Evolutionary conservation across 2,329 filamentous ascomycete species (phyloP), one percentile per base, ranked within the genome.

Genomic region (Ustulina deusta): DNA sequence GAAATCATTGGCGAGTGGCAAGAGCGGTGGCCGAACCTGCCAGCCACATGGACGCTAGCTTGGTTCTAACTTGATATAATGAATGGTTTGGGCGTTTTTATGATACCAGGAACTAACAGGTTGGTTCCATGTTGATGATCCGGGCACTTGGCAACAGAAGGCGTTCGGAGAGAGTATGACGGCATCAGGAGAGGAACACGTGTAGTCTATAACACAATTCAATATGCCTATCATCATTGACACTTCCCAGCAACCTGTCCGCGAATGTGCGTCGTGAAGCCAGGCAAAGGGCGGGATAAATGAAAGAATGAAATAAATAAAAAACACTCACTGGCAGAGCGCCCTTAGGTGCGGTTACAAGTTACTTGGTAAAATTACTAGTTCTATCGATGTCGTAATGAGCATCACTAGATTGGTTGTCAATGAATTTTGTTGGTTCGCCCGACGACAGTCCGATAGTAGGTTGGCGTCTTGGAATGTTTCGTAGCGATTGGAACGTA

Each of bases 1-100:
- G 94, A 97, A 72, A 92, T 99, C 40, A 82, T 99, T 68, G 95
- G 90, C 1, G 89, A 90, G 61, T 99, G 96, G 96, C 96, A 99
- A 81, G 94, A 97, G 79, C 88, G 91, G 73, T 97, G 95, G 93
- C 95, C 96, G 5, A 91, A 93, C 74, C 81, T 98, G 73, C 96
- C 96, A 20, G 93, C 94, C 2, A 86, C 96, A 63, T 99, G 96
- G 96, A 98, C 94, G 27, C 78, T 98, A 78, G 93, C 94, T 29
- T 99, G 96, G 94, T 93, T 98, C 77, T 98, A 82, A 84, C 36
- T 25, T 59, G 3, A 38, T n/a, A 44, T 52, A 51, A 62, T 65
- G 57, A 51, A 62, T 65, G 57, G 63, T n/a, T 63, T 65, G 25
- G 61, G 51, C 46, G 34, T 63, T 68, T 68, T 68, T 72, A 74